Conservation (phyloP, 495 filamentous ascomycete species). For the Aspergillus ostianus region DNA sequence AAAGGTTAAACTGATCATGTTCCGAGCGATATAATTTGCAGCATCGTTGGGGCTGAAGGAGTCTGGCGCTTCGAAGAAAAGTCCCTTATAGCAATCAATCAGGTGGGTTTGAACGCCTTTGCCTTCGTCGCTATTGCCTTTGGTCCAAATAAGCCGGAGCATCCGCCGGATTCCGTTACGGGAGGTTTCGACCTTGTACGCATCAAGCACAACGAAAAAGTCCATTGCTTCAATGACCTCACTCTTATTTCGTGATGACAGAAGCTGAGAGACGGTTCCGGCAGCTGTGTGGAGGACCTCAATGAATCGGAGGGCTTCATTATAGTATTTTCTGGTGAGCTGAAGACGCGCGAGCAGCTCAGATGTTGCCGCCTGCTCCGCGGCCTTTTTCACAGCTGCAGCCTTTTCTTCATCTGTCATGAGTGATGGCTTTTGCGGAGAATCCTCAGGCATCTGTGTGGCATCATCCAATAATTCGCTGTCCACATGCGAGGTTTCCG, state of each 20-base stretch:
- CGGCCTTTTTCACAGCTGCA: slow-evolving; percentile 59
- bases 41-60: slow-evolving; percentile 84
- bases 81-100: slow-evolving; percentile 92
- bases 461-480: slow-evolving; percentile 82
- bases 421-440: slow-evolving; percentile 58
- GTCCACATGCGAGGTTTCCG: slow-evolving; percentile 63
- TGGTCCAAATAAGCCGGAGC: slow-evolving; percentile 97
- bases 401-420: slow-evolving; percentile 60
- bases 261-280: slow-evolving; percentile 72
- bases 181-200: slow-evolving; percentile 91
- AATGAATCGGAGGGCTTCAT: slow-evolving; percentile 90
- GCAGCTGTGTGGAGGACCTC: slow-evolving; percentile 86
- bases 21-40: slow-evolving; percentile 92
- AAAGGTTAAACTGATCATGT: slow-evolving; percentile 98
- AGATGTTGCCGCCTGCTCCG: slow-evolving; percentile 68
- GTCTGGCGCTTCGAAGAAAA: slow-evolving; percentile 94
- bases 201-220: slow-evolving; percentile 90
- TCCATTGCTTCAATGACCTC: slow-evolving; percentile 99
- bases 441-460: slow-evolving; percentile 70
- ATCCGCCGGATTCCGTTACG: slow-evolving; percentile 87
- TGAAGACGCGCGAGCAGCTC: slow-evolving; percentile 83
- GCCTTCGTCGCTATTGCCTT: slow-evolving; percentile 97
- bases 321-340: slow-evolving; percentile 84
- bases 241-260: slow-evolving; percentile 92
- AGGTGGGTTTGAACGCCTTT: slow-evolving; percentile 97